A percentile compares a stretch with the other conserved stretches of the same genome.
These are phyloP conservation scores for Fusarium sambucinum DNA, from an alignment of 2,329 filamentous ascomycete genomes.

Conservation along the genomic window DNA sequence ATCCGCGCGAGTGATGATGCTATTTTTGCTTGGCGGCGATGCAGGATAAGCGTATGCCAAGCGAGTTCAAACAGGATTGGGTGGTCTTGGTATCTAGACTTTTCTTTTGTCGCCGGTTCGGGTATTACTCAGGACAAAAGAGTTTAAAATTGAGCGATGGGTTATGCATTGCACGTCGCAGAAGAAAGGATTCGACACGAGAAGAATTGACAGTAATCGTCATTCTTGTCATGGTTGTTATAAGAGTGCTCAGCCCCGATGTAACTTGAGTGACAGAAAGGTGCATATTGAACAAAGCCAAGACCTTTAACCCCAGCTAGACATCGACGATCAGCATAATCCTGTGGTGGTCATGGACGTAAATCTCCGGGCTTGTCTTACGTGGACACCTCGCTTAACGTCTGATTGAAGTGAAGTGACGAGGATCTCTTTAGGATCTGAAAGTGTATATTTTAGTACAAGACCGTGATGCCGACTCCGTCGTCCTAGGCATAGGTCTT, in stretches of 20 bases:
- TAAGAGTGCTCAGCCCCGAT: not conserved
- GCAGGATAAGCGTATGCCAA: conserved; percentile 22
- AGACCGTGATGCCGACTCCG: no score
- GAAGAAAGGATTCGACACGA: not conserved
- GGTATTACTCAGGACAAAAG: not conserved
- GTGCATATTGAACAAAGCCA: not conserved
- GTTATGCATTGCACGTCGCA: not conserved
- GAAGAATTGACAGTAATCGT: not conserved
- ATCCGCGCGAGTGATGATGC: conserved; percentile 15
- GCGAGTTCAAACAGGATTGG: conserved; percentile 22
- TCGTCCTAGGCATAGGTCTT: no score
- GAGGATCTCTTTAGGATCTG: no score
- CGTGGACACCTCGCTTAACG: not conserved
- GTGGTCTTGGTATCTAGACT: not conserved
- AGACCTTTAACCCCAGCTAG: not conserved
- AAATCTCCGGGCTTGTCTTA: not conserved
- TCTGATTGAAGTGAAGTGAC: not conserved
- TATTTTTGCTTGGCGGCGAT: conserved; percentile 24
- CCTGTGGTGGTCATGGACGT: not conserved
- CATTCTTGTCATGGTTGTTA: not conserved
- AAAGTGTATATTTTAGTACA: no score
- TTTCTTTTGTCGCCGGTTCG: not conserved
- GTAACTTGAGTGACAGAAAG: not conserved
- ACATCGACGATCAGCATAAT: not conserved
- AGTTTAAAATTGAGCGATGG: not conserved